Conservation (phyloP, 805 yeast species). For the Saturnispora halmiae region DNA sequence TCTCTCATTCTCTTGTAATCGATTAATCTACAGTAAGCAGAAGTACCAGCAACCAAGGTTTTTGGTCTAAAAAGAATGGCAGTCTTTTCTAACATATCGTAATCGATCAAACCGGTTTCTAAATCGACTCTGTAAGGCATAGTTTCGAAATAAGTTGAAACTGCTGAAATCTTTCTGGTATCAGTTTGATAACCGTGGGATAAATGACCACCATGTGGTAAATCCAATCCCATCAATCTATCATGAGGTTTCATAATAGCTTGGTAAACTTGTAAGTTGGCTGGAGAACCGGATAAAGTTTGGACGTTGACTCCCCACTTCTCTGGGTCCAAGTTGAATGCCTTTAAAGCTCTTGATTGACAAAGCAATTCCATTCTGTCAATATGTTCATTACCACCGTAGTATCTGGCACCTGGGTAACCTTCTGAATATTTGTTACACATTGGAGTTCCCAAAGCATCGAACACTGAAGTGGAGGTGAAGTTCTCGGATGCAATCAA, state of each 20-base stretch:
- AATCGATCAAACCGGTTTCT: slow-evolving; percentile 85
- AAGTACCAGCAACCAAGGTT: slow-evolving; percentile 92
- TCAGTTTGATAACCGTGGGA: slow-evolving; percentile 96
- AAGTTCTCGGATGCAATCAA: slow-evolving; percentile 94
- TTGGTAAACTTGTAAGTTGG: slow-evolving; percentile 86
- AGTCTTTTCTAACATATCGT: slow-evolving; percentile 74
- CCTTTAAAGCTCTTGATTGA: slow-evolving; percentile 83
- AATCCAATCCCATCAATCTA: slow-evolving; percentile 92
- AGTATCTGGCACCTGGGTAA: slow-evolving; percentile 95
- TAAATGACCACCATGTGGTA: slow-evolving; percentile 97
- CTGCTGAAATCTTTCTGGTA: slow-evolving; percentile 78
- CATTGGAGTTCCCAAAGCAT: slow-evolving; percentile 91
- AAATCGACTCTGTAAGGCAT: slow-evolving; percentile 93
- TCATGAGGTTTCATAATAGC: slow-evolving; percentile 85
- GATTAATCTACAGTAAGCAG: slow-evolving; percentile 86
- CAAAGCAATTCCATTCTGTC: slow-evolving; percentile 86
- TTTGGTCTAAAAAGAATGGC: slow-evolving; percentile 89
- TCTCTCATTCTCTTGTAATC: slow-evolving; percentile 86
- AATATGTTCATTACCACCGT: slow-evolving; percentile 95
- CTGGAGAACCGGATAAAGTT: slow-evolving; percentile 93
- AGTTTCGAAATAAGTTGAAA: slow-evolving; percentile 91
- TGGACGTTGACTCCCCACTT: slow-evolving; percentile 98
- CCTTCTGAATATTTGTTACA: slow-evolving; percentile 98
- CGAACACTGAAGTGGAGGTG: slow-evolving; percentile 92
- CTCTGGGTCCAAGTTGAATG: slow-evolving; percentile 64